Evolutionary conservation across 371 early-diverging fungal species (phyloP).

Genomic region (Thermomucor indicae-seudaticae): DNA sequence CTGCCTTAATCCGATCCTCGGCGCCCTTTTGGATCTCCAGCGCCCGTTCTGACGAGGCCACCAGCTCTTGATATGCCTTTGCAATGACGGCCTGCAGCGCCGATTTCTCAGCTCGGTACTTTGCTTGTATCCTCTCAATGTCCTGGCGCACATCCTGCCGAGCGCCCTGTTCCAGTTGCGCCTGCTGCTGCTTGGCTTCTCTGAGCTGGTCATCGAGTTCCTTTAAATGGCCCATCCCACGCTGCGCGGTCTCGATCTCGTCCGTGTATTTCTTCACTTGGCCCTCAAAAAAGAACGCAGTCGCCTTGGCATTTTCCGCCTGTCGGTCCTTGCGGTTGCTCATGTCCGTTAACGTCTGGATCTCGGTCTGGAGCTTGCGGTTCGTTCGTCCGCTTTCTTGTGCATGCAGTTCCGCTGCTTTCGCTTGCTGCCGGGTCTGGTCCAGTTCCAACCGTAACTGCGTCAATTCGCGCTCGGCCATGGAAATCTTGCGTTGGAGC

Average conservation of each 20-base stretch:
- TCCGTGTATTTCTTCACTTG: constrained; percentile 50
- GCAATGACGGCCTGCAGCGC: constrained; percentile 25
- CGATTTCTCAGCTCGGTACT: constrained; percentile 28
- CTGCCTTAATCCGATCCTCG: constrained; percentile 29
- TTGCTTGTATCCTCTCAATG: constrained; percentile 25
- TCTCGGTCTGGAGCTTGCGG: constrained; percentile 43
- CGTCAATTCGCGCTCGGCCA: constrained; percentile 36
- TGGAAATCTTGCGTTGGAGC: constrained; percentile 41
- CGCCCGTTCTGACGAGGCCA: constrained; percentile 23
- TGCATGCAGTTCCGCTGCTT: constrained; percentile 39
- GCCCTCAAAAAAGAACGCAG: constrained; percentile 49
- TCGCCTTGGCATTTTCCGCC: constrained; percentile 49
- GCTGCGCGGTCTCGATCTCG: constrained; percentile 43
- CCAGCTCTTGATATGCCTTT: constrained; percentile 35
- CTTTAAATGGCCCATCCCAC: constrained; percentile 44
- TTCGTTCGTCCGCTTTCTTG: constrained; percentile 47
- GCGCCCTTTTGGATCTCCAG: constrained; percentile 33
- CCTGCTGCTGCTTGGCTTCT: constrained; percentile 35
- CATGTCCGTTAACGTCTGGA: constrained; percentile 50
- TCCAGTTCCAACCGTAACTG: constrained; percentile 33
- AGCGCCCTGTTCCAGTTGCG: constrained; percentile 25
- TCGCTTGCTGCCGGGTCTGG: constrained; percentile 43
- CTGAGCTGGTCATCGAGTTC: constrained; percentile 42
- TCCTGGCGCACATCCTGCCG: constrained; percentile 28
- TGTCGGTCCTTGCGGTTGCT: constrained; percentile 49